Evolutionary conservation across 106 monocot genomes (phyloP).

Genomic region (Posidonia australis): DNA sequence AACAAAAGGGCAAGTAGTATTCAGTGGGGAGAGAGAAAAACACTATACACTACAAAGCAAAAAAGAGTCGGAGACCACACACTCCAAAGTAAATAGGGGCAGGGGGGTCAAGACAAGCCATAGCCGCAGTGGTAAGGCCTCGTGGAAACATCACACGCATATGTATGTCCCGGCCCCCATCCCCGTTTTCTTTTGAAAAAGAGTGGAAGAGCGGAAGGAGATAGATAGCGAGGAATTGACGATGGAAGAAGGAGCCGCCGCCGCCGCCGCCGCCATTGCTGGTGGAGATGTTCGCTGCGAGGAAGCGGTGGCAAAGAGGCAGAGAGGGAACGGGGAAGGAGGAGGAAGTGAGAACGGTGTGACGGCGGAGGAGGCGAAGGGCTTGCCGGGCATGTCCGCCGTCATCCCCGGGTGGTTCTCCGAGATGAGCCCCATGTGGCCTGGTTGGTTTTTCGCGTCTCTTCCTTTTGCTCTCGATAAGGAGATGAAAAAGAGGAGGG

Average conservation of each 20-base stretch:
- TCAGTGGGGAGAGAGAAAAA: no score
- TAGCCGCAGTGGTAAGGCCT: no score
- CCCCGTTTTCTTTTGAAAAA: not conserved
- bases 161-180: not conserved
- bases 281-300: not conserved
- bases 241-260: not conserved
- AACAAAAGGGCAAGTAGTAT: no score
- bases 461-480: no score
- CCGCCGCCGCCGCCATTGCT: not conserved
- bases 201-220: not conserved
- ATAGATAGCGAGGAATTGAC: not conserved
- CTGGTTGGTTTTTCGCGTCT: conserved; percentile 36
- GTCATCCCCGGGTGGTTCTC: conserved; percentile 69
- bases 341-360: conserved; percentile 10
- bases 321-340: conserved; percentile 15
- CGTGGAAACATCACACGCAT: no score
- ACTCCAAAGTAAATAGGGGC: no score
- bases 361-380: conserved; percentile 2
- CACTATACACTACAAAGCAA: no score
- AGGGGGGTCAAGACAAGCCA: no score
- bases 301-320: conserved; percentile 9
- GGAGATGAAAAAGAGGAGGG: no score
- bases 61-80: no score
- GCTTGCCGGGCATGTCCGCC: conserved; percentile 30
- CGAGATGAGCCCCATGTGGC: conserved; percentile 74